Base-by-base conservation (phyloP, 345 rosid genomes). In the Lumnitzera racemosa region DNA sequence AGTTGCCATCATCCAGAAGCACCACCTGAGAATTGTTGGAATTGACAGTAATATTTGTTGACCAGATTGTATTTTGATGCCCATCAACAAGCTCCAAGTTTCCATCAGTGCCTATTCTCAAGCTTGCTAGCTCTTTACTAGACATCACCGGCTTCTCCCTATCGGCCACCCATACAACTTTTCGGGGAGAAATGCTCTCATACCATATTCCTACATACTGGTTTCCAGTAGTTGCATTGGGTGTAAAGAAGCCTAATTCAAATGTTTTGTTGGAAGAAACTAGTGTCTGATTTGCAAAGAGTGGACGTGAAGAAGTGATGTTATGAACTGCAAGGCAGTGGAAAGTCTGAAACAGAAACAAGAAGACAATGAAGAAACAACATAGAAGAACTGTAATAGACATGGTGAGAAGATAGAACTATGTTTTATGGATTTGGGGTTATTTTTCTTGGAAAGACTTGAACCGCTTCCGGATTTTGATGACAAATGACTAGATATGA, bases 201-300 rank as follows among this genome's bases (percentile, higher is more conserved):
- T 71, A 71, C 76, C 80, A 68, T 20, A 75, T 71, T 43, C 73
- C 76, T 12, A 75, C 43, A 24, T 75, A 75, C 10, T 61, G 58
- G 61, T 8, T 67, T 71, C 5, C 11, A 49, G 7, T 27, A 27
- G 80, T 71, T 41, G 53, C 58, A 14, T 31, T 52, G 7, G 62
- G 51, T 13, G 49, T 6, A 58, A 75, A 75, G 63, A 75, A 67
- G 1, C 80, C 80, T 14, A 75, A 54, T 57, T 62, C 76, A n/a
- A 75, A 75, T 8, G 15, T 58, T 47, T 16, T 36, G 24, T 36
- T 36, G 10, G 62, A 27, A 46, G 62, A 58, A 58, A 27, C 24
- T 20, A 58, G 23, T 24, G 62, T 58, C 49, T 47, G 52, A 36
- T 58, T 47, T 55, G 58, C 43, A 36, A 36, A 36, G 43, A 36